Evolutionary conservation across 257 asterid genomes (phyloP).

Genomic region (Voacanga thouarsii): DNA sequence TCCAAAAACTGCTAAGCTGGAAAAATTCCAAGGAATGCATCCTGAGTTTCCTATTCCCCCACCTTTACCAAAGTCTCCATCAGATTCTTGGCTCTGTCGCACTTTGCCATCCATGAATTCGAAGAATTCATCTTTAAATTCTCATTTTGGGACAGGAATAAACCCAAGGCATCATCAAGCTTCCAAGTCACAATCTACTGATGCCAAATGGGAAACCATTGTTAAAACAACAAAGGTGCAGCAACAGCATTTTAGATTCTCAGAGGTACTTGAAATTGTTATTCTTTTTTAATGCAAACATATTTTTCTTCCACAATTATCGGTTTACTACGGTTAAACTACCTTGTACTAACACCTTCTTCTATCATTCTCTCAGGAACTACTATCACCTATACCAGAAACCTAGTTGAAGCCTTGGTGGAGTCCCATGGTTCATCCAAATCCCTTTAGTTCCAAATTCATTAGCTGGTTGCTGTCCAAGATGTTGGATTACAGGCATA

Average conservation of each 20-base stretch:
- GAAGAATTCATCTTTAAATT: constrained; percentile 30
- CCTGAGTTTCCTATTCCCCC: constrained; percentile 50
- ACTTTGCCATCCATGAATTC: constrained; percentile 66
- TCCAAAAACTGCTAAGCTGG: constrained; percentile 15
- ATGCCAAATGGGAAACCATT: constrained; percentile 60
- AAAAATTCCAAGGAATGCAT: constrained; percentile 17
- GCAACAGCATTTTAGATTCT: constrained; percentile 41
- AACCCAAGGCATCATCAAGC: constrained; percentile 27
- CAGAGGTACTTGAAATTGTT: constrained; percentile 42
- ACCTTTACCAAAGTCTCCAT: constrained; percentile 74
- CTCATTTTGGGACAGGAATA: constrained; percentile 25
- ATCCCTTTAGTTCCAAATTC: constrained; percentile 13
- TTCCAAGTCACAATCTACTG: constrained; percentile 32
- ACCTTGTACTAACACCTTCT: constrained; percentile 6
- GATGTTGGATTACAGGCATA: neutral
- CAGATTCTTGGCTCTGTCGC: constrained; percentile 88
- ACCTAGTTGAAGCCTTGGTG: constrained; percentile 22
- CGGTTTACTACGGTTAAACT: neutral
- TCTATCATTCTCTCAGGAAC: constrained; percentile 38
- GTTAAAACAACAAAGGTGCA: constrained; percentile 52
- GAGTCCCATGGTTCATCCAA: neutral
- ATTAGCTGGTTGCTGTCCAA: constrained; percentile 9
- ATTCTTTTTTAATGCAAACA: neutral
- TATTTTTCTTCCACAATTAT: neutral
- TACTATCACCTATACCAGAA: constrained; percentile 50